These are phyloP conservation scores for Xylaria multiplex DNA, from an alignment of 2,329 filamentous ascomycete genomes.

Conservation along the genomic window DNA sequence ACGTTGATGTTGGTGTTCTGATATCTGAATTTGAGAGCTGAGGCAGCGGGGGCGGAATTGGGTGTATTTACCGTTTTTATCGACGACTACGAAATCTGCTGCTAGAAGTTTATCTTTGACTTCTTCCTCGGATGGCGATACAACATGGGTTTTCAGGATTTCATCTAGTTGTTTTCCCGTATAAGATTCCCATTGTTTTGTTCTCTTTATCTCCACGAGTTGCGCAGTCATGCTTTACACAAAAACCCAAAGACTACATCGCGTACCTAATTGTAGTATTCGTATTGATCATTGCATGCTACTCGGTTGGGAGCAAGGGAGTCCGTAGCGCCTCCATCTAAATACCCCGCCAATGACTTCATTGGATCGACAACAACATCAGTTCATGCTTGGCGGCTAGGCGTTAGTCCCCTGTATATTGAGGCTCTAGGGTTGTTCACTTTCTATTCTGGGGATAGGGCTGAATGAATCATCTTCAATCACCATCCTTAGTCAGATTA, in stretches of 20 bases:
- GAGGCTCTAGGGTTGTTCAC: neutral
- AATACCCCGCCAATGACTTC: neutral
- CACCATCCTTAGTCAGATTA: too few relatives aligned
- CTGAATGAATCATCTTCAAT: slow-evolving; percentile 1
- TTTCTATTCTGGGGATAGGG: slow-evolving; percentile 11
- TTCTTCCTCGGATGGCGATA: neutral
- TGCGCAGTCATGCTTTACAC: too few relatives aligned
- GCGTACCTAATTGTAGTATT: neutral
- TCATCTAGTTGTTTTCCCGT: slow-evolving; percentile 10
- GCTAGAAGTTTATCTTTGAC: slow-evolving; percentile 10
- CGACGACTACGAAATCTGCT: slow-evolving; percentile 14
- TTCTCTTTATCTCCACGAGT: too few relatives aligned
- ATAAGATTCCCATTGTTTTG: neutral
- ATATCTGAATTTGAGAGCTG: neutral
- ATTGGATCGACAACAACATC: neutral
- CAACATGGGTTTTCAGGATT: neutral
- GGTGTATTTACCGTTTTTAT: neutral
- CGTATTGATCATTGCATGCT: neutral
- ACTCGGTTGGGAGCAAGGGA: neutral
- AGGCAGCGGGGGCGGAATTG: neutral
- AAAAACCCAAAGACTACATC: too few relatives aligned
- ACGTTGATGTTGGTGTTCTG: too few relatives aligned
- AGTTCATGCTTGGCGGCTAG: neutral
- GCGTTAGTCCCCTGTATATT: neutral
- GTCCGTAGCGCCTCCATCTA: neutral